Evolutionary conservation across 2,329 filamentous ascomycete genomes (phyloP).

Genomic region (Cladosporium phlei): DNA sequence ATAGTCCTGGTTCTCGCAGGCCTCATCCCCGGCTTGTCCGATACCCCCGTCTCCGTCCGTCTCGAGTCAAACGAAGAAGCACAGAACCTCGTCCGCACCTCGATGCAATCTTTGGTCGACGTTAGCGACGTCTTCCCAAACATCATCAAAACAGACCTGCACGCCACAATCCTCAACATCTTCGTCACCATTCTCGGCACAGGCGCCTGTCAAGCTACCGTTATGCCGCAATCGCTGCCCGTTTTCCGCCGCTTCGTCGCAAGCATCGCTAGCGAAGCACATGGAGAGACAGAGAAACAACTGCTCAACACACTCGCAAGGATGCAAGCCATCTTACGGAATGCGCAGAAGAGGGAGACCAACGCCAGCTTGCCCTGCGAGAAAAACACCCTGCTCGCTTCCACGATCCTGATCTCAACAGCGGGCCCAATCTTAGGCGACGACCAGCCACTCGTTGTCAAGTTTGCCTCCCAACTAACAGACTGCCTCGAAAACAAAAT

Average conservation of each 20-base stretch:
- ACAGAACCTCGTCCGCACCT: slow-evolving; percentile 70
- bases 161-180: slow-evolving; percentile 94
- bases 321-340: slow-evolving; percentile 73
- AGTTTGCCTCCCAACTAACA: slow-evolving; percentile 73
- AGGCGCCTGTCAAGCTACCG: slow-evolving; percentile 76
- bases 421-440: slow-evolving; percentile 64
- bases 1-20: slow-evolving; percentile 90
- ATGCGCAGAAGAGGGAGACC: slow-evolving; percentile 69
- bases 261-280: slow-evolving; percentile 54
- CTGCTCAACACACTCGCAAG: slow-evolving; percentile 76
- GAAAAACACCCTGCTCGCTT: slow-evolving; percentile 85
- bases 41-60: slow-evolving; percentile 50
- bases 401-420: slow-evolving; percentile 83
- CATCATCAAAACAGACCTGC: slow-evolving; percentile 92
- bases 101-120: slow-evolving; percentile 84
- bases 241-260: slow-evolving; percentile 88
- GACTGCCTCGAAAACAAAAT: slow-evolving; percentile 78
- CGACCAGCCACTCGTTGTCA: slow-evolving; percentile 67
- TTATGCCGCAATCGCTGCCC: slow-evolving; percentile 83
- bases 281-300: slow-evolving; percentile 56
- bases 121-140: slow-evolving; percentile 92
- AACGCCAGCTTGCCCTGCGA: slow-evolving; percentile 80
- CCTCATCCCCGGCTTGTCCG: slow-evolving; percentile 74
- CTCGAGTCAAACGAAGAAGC: slow-evolving; percentile 74
- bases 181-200: slow-evolving; percentile 90